Percentiles rank a stretch among this genome's conserved stretches.
phyloP scores from a whole-genome alignment of 129 eudicot genomes.

The Escallonia rubra region DNA sequence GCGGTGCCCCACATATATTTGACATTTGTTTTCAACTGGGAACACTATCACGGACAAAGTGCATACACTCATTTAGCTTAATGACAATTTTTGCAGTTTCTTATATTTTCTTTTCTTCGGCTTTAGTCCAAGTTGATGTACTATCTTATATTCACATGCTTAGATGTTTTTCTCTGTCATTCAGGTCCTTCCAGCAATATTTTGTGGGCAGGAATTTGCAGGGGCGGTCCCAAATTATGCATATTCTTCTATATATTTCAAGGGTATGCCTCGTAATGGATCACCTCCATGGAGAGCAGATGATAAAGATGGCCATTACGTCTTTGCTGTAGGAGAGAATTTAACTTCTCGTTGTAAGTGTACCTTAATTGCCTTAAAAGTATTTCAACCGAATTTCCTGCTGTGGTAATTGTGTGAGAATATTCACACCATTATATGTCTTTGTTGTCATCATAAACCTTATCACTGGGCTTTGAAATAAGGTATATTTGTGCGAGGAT shows the following conservation, averaged over 20 bases:
- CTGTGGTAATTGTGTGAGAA: no score
- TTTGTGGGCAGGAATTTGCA: slow-evolving; percentile 56
- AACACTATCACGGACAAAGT: background rate
- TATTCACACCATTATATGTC: no score
- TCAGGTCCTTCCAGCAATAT: slow-evolving; percentile 71
- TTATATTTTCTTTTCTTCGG: background rate
- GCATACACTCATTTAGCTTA: background rate
- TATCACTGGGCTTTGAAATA: no score
- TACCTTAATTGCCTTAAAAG: background rate
- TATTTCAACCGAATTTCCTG: no score
- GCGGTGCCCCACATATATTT: no score
- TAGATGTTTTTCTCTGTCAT: slow-evolving; percentile 12
- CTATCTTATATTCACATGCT: background rate
- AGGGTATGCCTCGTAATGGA: slow-evolving; percentile 67
- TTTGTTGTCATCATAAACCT: no score
- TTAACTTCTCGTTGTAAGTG: slow-evolving; percentile 84
- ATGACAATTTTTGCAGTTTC: background rate
- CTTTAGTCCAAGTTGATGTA: background rate
- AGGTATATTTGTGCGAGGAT: background rate
- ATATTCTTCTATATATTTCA: slow-evolving; percentile 80
- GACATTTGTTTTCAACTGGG: no score
- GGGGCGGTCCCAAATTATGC: slow-evolving; percentile 61
- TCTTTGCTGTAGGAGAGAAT: slow-evolving; percentile 71
- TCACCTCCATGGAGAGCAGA: slow-evolving; percentile 94
- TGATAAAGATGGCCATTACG: slow-evolving; percentile 89